These are phyloP conservation scores for Macrophomina tecta DNA, from an alignment of 2,329 filamentous ascomycete genomes.

Conservation along the genomic window DNA sequence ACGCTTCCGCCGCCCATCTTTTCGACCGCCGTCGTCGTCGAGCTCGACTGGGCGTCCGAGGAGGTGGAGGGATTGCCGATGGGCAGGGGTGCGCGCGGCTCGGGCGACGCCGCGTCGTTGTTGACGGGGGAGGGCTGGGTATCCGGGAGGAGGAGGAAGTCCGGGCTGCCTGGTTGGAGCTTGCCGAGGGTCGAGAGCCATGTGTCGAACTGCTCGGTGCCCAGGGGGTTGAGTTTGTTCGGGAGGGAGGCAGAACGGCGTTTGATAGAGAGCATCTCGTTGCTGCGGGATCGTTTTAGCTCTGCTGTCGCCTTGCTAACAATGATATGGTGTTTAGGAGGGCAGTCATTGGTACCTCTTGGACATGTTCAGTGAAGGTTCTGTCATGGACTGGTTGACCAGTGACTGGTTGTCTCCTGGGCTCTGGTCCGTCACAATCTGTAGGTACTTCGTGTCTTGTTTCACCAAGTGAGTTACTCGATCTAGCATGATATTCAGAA, in stretches of 20 bases:
- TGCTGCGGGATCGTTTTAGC: neutral
- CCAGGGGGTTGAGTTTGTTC: slow-evolving; percentile 22
- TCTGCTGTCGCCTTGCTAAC: too few relatives aligned
- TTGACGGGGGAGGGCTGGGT: too few relatives aligned
- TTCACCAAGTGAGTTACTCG: neutral
- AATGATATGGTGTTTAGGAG: too few relatives aligned
- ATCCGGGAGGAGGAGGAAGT: too few relatives aligned
- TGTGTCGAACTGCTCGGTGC: slow-evolving; percentile 31
- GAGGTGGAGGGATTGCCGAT: neutral
- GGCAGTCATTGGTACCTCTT: neutral
- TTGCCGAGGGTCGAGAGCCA: slow-evolving; percentile 31
- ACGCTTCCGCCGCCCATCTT: neutral
- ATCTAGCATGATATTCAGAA: neutral
- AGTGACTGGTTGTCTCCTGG: slow-evolving; percentile 8
- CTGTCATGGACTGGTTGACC: neutral
- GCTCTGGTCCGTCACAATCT: slow-evolving; percentile 30
- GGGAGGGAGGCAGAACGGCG: slow-evolving; percentile 22
- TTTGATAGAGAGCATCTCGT: slow-evolving; percentile 18
- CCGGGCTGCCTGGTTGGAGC: slow-evolving; percentile 4
- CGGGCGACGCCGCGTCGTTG: too few relatives aligned
- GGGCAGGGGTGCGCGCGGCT: too few relatives aligned
- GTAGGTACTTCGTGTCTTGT: slow-evolving; percentile 32
- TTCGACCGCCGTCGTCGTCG: neutral
- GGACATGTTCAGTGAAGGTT: neutral
- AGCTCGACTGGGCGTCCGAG: neutral